Evolutionary conservation across 371 early-diverging fungal genomes (phyloP).

Genomic region (Mortierella sp.): DNA sequence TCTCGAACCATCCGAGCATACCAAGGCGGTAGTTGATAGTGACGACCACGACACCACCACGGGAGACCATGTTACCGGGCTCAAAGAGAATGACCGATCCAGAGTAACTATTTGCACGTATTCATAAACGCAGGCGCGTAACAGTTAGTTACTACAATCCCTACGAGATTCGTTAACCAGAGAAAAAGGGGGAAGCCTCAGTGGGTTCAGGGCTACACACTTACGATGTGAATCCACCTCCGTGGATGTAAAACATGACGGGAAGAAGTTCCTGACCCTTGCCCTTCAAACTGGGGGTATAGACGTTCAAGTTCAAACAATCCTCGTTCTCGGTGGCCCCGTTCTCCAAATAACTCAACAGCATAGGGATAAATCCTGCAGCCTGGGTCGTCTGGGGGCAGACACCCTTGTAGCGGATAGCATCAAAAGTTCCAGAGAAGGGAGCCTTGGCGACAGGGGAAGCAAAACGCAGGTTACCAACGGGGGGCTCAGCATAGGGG

Average conservation of each 20-base stretch:
- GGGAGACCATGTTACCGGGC: constrained; percentile 52
- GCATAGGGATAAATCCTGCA: constrained; percentile 21
- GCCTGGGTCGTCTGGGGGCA: constrained; percentile 33
- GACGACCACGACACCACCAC: constrained; percentile 51
- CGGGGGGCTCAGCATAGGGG: constrained; percentile 44
- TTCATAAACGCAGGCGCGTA: background rate
- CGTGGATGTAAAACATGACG: constrained; percentile 53
- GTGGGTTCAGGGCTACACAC: background rate
- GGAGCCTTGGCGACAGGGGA: constrained; percentile 7
- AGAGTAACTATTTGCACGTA: constrained; percentile 11
- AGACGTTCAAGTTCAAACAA: constrained; percentile 63
- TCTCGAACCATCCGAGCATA: constrained; percentile 59
- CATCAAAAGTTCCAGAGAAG: constrained; percentile 10
- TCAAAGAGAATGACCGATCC: constrained; percentile 29
- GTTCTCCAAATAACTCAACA: constrained; percentile 12
- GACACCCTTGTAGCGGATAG: constrained; percentile 18
- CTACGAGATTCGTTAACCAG: too few relatives aligned
- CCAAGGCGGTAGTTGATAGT: constrained; percentile 60
- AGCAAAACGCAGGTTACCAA: constrained; percentile 38
- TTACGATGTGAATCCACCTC: constrained; percentile 29
- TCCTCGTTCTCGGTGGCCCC: constrained; percentile 50
- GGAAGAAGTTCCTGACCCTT: constrained; percentile 35
- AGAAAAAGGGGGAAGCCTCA: too few relatives aligned
- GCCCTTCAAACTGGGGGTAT: constrained; percentile 49
- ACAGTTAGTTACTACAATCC: background rate